These are phyloP conservation scores for Cordyceps cateniannulata DNA, from an alignment of 2,329 filamentous ascomycete species.

Conservation along the genomic window DNA sequence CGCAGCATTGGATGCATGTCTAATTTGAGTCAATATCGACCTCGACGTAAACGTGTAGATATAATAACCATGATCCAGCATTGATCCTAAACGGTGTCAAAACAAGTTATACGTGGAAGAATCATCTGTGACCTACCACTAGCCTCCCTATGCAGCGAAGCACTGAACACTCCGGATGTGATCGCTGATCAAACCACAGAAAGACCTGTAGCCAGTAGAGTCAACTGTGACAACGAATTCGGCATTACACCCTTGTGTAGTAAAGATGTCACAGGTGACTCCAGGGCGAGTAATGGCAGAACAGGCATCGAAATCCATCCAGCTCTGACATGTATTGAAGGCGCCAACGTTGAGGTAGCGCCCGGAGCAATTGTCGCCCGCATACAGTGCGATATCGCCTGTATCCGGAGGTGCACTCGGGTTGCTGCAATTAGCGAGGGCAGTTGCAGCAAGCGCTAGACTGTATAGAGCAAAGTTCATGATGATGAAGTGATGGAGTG, in stretches of 20 bases:
- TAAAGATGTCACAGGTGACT: neutral
- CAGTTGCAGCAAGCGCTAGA: neutral
- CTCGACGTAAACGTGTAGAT: too few relatives aligned
- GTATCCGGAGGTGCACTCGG: neutral
- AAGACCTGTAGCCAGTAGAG: neutral
- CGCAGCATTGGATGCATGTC: too few relatives aligned
- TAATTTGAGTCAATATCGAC: too few relatives aligned
- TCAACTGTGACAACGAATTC: neutral
- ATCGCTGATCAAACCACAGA: neutral
- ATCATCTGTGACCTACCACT: neutral
- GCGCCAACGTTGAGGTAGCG: neutral
- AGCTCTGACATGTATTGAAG: conserved; percentile 1
- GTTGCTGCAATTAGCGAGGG: neutral
- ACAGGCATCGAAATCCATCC: neutral
- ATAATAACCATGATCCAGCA: too few relatives aligned
- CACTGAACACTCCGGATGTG: neutral
- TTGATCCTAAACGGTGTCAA: too few relatives aligned
- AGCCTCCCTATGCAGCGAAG: neutral
- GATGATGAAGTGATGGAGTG: neutral
- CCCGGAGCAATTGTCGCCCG: neutral
- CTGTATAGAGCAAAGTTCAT: neutral
- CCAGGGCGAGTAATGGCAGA: neutral
- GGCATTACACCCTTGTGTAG: neutral
- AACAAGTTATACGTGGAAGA: too few relatives aligned
- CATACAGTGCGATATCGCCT: neutral